Conservation (phyloP, 768 basidiomycete species). For the Brasilioporus rufonigricans region DNA sequence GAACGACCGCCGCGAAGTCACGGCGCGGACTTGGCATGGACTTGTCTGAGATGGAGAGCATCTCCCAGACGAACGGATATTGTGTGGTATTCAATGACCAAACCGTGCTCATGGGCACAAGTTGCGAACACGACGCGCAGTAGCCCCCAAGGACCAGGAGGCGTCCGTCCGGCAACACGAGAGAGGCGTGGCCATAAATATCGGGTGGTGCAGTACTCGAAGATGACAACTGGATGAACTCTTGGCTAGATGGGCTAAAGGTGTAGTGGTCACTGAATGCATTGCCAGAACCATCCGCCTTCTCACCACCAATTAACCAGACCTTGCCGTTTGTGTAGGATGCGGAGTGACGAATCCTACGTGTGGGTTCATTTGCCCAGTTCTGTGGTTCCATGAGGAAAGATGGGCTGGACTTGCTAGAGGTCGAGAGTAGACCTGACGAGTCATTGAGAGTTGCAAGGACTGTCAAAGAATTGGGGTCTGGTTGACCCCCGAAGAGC, state of each 20-base stretch:
- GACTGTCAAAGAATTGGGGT: conserved; percentile 51
- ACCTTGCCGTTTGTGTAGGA: conserved; percentile 51
- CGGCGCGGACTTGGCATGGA: conserved; percentile 57
- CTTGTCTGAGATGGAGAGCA: conserved; percentile 36
- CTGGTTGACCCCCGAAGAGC: conserved; percentile 76
- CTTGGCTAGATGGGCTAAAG: conserved; percentile 48
- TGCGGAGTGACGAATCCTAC: conserved; percentile 76
- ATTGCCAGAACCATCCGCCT: conserved; percentile 71
- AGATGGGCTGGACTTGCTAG: conserved; percentile 34
- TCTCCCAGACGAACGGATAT: conserved; percentile 48
- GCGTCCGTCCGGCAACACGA: conserved; percentile 66
- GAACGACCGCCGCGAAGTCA: conserved; percentile 54
- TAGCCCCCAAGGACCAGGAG: conserved; percentile 78
- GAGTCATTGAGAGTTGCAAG: conserved; percentile 61
- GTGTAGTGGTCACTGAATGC: conserved; percentile 63
- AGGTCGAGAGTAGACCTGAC: conserved; percentile 51
- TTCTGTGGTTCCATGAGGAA: conserved; percentile 48
- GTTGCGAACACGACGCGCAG: conserved; percentile 40
- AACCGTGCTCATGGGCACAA: conserved; percentile 57
- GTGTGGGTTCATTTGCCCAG: conserved; percentile 67
- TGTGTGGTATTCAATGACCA: conserved; percentile 63
- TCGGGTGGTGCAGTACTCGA: conserved; percentile 56
- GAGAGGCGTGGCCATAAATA: conserved; percentile 68
- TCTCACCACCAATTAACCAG: conserved; percentile 78
- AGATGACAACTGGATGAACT: conserved; percentile 56